Percentiles rank a stretch among this genome's conserved stretches.
phyloP scores from a whole-genome alignment of 2,329 filamentous ascomycete species.

The Helotiales sp. region DNA sequence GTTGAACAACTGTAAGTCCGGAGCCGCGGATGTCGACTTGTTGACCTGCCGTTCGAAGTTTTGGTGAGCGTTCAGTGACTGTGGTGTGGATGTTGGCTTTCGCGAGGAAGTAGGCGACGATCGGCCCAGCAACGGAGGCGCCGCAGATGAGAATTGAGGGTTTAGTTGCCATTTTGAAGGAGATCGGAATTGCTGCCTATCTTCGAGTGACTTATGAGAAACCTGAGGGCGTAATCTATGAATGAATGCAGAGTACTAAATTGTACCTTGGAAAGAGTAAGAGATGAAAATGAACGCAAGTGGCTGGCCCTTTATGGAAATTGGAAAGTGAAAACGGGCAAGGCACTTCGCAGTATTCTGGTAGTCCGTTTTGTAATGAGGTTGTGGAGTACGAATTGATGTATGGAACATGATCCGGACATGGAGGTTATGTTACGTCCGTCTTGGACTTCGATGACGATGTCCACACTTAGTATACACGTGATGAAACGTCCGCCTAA shows the following conservation, averaged over 20 bases:
- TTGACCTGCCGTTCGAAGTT: slow-evolving; percentile 48
- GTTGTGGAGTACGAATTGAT: background rate
- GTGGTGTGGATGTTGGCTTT: slow-evolving; percentile 34
- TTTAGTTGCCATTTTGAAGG: slow-evolving; percentile 5
- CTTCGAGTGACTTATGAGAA: too few relatives aligned
- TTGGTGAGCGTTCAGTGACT: slow-evolving; percentile 42
- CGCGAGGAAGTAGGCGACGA: slow-evolving; percentile 7
- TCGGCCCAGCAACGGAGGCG: slow-evolving; percentile 8
- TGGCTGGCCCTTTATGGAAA: background rate
- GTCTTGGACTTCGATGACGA: background rate
- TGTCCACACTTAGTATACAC: background rate
- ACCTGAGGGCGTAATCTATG: too few relatives aligned
- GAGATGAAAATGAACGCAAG: background rate
- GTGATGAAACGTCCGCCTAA: background rate
- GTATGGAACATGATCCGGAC: background rate
- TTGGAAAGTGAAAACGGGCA: background rate
- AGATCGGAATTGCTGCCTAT: background rate
- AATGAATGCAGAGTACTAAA: too few relatives aligned
- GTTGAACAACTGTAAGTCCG: slow-evolving; percentile 49
- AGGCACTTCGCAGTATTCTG: too few relatives aligned
- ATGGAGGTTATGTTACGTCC: background rate
- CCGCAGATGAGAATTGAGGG: slow-evolving; percentile 6
- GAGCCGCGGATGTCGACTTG: slow-evolving; percentile 55
- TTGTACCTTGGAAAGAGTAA: background rate
- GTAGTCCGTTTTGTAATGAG: background rate